Evolutionary conservation across 225 moss, liverwort and hornwort species (phyloP), one percentile per base, ranked within the genome.

Genomic region (Sphagnum tenellum): DNA sequence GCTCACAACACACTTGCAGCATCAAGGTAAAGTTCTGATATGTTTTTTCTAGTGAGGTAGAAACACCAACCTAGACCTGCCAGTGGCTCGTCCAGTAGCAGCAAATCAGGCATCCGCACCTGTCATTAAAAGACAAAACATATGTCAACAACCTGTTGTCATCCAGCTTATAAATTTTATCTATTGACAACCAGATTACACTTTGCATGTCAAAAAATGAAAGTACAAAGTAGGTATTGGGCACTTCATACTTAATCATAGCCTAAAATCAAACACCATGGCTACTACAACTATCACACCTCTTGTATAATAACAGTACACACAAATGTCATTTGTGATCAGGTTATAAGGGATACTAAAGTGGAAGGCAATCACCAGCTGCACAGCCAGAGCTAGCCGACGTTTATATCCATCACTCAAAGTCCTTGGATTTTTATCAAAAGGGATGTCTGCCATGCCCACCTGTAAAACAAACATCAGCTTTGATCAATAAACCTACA

Each of bases 41-140:
- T 58, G 3, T 12, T 7, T 55, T 46, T n/a, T 14, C n/a, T 46
- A 60, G 50, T 29, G 12, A 44, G 53, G 57, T 47, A 61, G 12
- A 44, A 11, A 14, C 45, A 46, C 82, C 68, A 12, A 92, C 92
- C 96, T 79, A 98, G 79, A 60, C 98, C 98, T 54, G 98, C 98
- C 48, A 98, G 93, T 48, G 98, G 98, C 70, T 98, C 98, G 75
- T 98, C 98, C 63, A 98, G 83, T 70, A 98, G 70, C 71, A 98
- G 69, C 59, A 98, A 69, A 71, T 90, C 86, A 29, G 98, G 98
- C 90, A 98, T 82, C 71, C 98, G 83, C 70, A 96, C 92, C 95
- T 95, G 91, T 64, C 74, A 65, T 29, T 73, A 72, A 11, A 70
- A 9, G 52, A 5, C 29, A 29, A 29, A 29, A 29, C 29, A 29